Conservation (phyloP, 2,329 filamentous ascomycete genomes). For the Talaromyces marneffei region DNA sequence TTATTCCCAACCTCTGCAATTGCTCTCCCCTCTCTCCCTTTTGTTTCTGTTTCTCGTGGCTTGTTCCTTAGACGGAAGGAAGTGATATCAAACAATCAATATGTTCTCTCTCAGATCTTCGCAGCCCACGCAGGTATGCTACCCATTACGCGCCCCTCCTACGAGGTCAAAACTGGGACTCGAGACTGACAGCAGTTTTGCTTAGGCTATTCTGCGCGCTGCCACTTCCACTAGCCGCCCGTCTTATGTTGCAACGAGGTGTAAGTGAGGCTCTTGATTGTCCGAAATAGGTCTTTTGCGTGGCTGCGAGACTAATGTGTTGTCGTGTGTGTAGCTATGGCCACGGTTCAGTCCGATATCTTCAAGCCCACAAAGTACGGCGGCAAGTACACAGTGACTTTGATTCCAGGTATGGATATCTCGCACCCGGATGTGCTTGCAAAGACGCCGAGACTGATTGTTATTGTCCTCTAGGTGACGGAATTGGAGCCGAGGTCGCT, state of each 20-base stretch:
- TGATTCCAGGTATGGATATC: slow-evolving; percentile 71
- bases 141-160: slow-evolving; percentile 37
- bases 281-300: background rate
- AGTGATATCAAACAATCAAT: slow-evolving; percentile 19
- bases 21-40: slow-evolving; percentile 9
- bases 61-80: slow-evolving; percentile 9
- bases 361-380: slow-evolving; percentile 99
- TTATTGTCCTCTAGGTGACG: slow-evolving; percentile 56
- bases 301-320: slow-evolving; percentile 13
- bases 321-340: slow-evolving; percentile 50
- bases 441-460: background rate
- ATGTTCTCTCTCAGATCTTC: slow-evolving; percentile 39
- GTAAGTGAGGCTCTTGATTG: slow-evolving; percentile 37
- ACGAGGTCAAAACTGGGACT: slow-evolving; percentile 29
- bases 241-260: slow-evolving; percentile 49
- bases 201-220: slow-evolving; percentile 48
- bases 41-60: background rate
- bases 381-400: slow-evolving; percentile 97
- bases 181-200: slow-evolving; percentile 43
- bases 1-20: slow-evolving; percentile 17
- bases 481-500: slow-evolving; percentile 95
- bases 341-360: slow-evolving; percentile 86
- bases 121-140: slow-evolving; percentile 36
- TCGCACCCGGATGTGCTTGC: background rate
- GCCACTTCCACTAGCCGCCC: slow-evolving; percentile 43